Evolutionary conservation across 192 early-diverging fungal species (phyloP), one percentile per base, ranked within the genome.

Genomic region (Coemansia aciculifera): DNA sequence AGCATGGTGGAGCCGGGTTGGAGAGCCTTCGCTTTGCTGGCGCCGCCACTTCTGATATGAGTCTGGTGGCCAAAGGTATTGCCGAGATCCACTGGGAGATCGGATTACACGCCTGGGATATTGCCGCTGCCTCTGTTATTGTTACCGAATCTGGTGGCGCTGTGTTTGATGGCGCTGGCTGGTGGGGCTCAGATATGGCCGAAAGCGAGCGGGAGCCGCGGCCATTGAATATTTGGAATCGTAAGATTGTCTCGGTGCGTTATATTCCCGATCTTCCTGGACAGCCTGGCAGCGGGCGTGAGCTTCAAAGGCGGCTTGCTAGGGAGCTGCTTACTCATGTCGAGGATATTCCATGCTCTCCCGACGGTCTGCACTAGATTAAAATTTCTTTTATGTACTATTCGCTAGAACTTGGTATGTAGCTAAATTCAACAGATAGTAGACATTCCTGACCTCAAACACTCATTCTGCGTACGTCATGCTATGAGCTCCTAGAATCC

Each of bases 81-180:
- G 77, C 89, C 7, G 95, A 99, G 69, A 71, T 91, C 7, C 98
- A 95, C 77, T 99, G 94, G 93, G 97, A 99, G 74, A 85, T 89
- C 44, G 97, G 95, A 6, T 85, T 71, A 10, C 82, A 79, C 46
- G 60, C 65, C 51, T 94, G 95, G 94, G 97, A 99, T 74, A 90
- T 98, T 38, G 89, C 90, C 21, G 97, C 95, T 17, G 94, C 87
- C n/a, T 83, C 88, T 3, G 85, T 93, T 15, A 91, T 99, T 72
- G 76, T 97, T 6, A 72, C 77, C 15, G 95, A 99, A 72, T 81
- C 95, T 7, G 95, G 97, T 15, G 94, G 97, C 17, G 63, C 89
- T 2, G 87, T 94, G 15, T 83, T 93, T 23, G 85, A 86, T 32
- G 90, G 87, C 36, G 64, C 73, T n/a, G 81, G 81, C 3, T 76